These are phyloP conservation scores for Coemansia sp. DNA, from an alignment of 192 early-diverging fungal genomes.

Conservation along the genomic window DNA sequence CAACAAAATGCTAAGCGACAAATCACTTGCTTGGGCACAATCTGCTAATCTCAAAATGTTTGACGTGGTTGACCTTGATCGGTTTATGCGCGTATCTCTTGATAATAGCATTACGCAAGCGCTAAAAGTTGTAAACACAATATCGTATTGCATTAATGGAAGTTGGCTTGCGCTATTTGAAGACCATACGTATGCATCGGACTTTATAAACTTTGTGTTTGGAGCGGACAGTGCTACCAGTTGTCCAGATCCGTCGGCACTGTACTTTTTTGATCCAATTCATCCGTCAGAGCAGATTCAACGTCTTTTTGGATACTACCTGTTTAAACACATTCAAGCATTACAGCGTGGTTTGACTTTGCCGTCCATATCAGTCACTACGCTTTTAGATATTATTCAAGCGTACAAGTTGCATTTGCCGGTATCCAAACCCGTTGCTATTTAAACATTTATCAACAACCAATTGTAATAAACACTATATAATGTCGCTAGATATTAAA, in stretches of 20 bases:
- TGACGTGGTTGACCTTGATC: conserved; percentile 22
- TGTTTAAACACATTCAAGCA: conserved; percentile 2
- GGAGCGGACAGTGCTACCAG: not conserved
- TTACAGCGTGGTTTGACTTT: not conserved
- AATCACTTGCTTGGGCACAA: conserved; percentile 13
- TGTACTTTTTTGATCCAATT: conserved; percentile 39
- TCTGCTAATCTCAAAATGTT: conserved; percentile 11
- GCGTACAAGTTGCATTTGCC: conserved; percentile 13
- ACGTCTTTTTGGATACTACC: conserved; percentile 36
- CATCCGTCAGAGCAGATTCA: conserved; percentile 43
- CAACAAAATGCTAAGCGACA: conserved; percentile 22
- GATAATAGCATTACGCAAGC: conserved; percentile 2
- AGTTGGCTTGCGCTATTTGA: conserved; percentile 35
- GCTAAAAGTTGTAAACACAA: conserved; percentile 21
- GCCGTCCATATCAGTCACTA: conserved; percentile 1
- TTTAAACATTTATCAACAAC: not conserved
- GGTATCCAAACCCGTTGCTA: conserved; percentile 5
- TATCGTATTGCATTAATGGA: conserved; percentile 25
- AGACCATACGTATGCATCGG: conserved; percentile 7
- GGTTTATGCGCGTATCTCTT: conserved; percentile 19
- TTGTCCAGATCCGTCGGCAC: conserved; percentile 16
- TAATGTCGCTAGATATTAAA: not conserved
- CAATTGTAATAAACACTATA: not conserved
- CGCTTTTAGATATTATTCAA: conserved; percentile 18
- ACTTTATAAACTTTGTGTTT: conserved; percentile 14